Conservation (phyloP, 495 filamentous ascomycete species). For the Rusavskia elegans region DNA sequence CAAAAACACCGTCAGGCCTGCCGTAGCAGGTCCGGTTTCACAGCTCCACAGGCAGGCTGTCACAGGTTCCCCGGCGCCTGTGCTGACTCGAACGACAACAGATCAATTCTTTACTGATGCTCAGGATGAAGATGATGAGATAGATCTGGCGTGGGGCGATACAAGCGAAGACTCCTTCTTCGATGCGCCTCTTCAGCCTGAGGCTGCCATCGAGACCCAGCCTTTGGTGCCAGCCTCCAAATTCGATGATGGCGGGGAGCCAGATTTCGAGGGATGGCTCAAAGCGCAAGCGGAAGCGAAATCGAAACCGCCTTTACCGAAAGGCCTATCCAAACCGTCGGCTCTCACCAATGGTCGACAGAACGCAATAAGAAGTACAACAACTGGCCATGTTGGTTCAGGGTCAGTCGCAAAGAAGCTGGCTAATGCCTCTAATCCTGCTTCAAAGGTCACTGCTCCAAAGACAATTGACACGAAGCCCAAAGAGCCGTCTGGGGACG, state of each 20-base stretch:
- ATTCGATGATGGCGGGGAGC: slow-evolving; percentile 73
- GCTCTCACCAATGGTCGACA: slow-evolving; percentile 3
- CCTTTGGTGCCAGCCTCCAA: slow-evolving; percentile 16
- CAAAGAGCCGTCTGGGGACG: slow-evolving; percentile 30
- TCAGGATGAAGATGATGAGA: slow-evolving; percentile 43
- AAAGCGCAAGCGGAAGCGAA: slow-evolving; percentile 70
- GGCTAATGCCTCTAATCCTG: slow-evolving; percentile 15
- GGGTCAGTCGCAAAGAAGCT: slow-evolving; percentile 24
- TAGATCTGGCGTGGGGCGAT: slow-evolving; percentile 30
- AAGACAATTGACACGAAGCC: slow-evolving; percentile 37
- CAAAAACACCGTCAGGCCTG: not conserved
- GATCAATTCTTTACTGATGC: slow-evolving; percentile 45
- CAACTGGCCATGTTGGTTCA: slow-evolving; percentile 17
- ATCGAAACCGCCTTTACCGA: slow-evolving; percentile 52
- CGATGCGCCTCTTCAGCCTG: slow-evolving; percentile 24
- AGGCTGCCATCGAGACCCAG: slow-evolving; percentile 18
- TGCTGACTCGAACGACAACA: slow-evolving; percentile 4
- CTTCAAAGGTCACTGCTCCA: slow-evolving; percentile 18
- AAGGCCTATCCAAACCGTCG: slow-evolving; percentile 48
- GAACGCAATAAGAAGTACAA: slow-evolving; percentile 17
- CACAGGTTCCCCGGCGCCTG: slow-evolving; percentile 17
- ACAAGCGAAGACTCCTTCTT: slow-evolving; percentile 30
- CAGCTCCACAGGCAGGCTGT: slow-evolving; percentile 35
- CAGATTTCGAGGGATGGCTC: slow-evolving; percentile 88
- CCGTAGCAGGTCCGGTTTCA: slow-evolving; percentile 18